phyloP scores from a whole-genome alignment of 495 filamentous ascomycete species.

The Tuber aestivum region DNA sequence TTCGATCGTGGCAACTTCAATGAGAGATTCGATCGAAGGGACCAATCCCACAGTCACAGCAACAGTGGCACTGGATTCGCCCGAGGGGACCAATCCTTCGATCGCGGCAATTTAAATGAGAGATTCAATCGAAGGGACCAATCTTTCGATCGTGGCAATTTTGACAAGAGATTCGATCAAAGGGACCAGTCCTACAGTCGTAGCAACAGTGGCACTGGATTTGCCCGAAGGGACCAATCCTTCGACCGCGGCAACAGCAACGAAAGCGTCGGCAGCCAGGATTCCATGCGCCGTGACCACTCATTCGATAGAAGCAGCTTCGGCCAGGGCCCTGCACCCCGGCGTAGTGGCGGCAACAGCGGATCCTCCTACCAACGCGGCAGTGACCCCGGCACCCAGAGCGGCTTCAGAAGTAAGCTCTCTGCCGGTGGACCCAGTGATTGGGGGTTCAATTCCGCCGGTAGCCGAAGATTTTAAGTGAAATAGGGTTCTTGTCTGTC shows the following conservation, averaged over 20 bases:
- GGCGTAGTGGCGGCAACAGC: background rate
- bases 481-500: conserved; percentile 23
- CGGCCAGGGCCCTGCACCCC: background rate
- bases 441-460: conserved; percentile 1
- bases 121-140: background rate
- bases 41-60: background rate
- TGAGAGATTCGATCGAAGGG: background rate
- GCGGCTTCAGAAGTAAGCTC: background rate
- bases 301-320: background rate
- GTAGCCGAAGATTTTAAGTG: conserved; percentile 13
- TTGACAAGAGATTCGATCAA: background rate
- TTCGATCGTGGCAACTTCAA: background rate
- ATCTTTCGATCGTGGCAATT: background rate
- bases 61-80: background rate
- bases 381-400: conserved; percentile 17
- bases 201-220: background rate
- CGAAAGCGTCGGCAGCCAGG: background rate
- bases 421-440: conserved; percentile 12
- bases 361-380: background rate
- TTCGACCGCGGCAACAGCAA: background rate
- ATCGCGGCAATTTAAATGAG: background rate
- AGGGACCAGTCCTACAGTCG: background rate
- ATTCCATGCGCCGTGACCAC: background rate
- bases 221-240: background rate
- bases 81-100: background rate